Evolutionary conservation across 257 asterid species (phyloP).

Genomic region (Solanum pimpinellifolium): DNA sequence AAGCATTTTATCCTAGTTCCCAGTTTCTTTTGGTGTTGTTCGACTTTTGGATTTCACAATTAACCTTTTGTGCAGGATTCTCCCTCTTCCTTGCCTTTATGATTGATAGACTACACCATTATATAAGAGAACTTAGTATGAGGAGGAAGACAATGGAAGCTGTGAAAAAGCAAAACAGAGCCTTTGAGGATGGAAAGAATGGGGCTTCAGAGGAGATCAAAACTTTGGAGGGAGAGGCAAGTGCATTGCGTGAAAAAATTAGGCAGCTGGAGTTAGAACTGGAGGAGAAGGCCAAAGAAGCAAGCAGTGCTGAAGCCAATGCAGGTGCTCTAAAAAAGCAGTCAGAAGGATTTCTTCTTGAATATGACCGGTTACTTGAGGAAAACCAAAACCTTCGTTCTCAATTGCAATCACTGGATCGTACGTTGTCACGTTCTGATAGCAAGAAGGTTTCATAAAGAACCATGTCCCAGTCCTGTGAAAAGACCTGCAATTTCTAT

Average conservation of each 20-base stretch:
- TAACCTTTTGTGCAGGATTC: slow-evolving; percentile 40
- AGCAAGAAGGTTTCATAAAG: slow-evolving; percentile 58
- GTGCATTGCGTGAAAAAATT: slow-evolving; percentile 27
- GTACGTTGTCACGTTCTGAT: slow-evolving; percentile 51
- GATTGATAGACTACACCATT: slow-evolving; percentile 81
- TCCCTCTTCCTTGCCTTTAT: slow-evolving; percentile 68
- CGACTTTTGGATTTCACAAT: neutral
- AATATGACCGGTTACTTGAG: slow-evolving; percentile 75
- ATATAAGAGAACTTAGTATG: slow-evolving; percentile 67
- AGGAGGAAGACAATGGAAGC: slow-evolving; percentile 68
- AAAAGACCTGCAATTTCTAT: neutral
- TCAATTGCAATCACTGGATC: slow-evolving; percentile 64
- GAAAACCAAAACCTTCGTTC: slow-evolving; percentile 74
- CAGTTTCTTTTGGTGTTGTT: neutral
- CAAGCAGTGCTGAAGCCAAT: slow-evolving; percentile 52
- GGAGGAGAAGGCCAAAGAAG: slow-evolving; percentile 47
- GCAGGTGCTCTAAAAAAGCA: slow-evolving; percentile 70
- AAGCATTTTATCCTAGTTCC: neutral
- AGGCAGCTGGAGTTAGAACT: slow-evolving; percentile 48
- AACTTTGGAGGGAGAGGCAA: slow-evolving; percentile 49
- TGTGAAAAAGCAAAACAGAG: slow-evolving; percentile 55
- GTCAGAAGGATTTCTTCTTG: slow-evolving; percentile 82
- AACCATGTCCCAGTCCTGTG: neutral
- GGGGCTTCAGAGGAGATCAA: slow-evolving; percentile 28
- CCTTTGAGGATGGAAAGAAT: slow-evolving; percentile 41